These are phyloP conservation scores for Diaporthe sp. DNA, from an alignment of 2,329 filamentous ascomycete species.

Conservation along the genomic window DNA sequence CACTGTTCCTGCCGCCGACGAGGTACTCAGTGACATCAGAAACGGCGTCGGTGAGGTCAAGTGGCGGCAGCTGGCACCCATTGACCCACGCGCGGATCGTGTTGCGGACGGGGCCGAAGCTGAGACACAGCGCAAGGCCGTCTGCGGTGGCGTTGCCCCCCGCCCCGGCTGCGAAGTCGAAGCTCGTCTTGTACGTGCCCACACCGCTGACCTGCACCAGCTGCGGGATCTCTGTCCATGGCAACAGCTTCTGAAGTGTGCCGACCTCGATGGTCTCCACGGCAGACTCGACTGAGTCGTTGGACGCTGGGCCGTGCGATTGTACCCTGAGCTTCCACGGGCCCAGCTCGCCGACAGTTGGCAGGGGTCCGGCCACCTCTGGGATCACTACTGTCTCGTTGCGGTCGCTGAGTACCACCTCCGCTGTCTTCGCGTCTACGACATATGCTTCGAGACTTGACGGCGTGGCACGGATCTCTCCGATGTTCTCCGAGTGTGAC, in stretches of 20 bases:
- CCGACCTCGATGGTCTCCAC: background rate
- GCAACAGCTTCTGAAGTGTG: background rate
- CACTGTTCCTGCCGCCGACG: background rate
- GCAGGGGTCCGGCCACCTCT: background rate
- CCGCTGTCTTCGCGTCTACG: background rate
- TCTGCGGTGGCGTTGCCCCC: background rate
- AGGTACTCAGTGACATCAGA: background rate
- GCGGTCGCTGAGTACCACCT: background rate
- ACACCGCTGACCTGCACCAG: background rate
- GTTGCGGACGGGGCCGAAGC: background rate
- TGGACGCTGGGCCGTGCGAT: background rate
- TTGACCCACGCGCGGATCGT: conserved; percentile 1
- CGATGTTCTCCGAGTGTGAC: background rate
- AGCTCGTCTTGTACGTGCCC: background rate
- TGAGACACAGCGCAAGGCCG: background rate
- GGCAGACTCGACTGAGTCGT: background rate
- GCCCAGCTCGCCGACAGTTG: background rate
- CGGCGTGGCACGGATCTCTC: background rate
- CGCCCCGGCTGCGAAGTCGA: background rate
- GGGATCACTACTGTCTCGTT: background rate
- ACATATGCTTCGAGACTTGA: background rate
- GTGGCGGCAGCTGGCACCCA: background rate
- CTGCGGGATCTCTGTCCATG: background rate
- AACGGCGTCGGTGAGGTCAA: background rate
- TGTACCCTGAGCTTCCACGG: background rate